These are phyloP conservation scores for Suillus variegatus DNA, from an alignment of 768 basidiomycete genomes.

Conservation along the genomic window DNA sequence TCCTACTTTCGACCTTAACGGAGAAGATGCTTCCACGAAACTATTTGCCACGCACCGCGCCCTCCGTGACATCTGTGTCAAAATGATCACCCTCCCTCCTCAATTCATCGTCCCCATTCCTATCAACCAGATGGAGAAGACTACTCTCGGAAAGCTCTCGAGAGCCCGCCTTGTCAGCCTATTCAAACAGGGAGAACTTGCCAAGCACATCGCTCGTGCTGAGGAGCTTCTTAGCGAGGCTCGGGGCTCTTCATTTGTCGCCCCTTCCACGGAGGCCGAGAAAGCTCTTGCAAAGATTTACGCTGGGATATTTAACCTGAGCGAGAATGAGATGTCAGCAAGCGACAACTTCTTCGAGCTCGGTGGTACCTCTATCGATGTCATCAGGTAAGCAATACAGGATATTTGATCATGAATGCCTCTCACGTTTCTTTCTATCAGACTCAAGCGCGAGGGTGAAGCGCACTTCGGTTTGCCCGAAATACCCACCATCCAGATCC, in stretches of 20 bases:
- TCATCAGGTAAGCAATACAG: constrained; percentile 19
- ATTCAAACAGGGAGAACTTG: constrained; percentile 35
- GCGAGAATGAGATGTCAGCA: constrained; percentile 22
- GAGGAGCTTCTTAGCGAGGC: constrained; percentile 20
- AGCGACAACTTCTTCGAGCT: constrained; percentile 40
- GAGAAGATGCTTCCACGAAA: constrained; percentile 19
- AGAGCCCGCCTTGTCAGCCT: constrained; percentile 32
- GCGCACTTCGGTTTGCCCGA: constrained; percentile 25
- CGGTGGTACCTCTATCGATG: constrained; percentile 40
- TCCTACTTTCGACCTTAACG: constrained; percentile 23
- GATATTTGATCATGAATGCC: background rate
- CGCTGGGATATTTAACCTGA: constrained; percentile 28
- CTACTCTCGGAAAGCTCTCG: constrained; percentile 44
- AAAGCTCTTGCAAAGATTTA: constrained; percentile 27
- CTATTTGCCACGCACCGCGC: constrained; percentile 27
- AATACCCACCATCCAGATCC: constrained; percentile 37
- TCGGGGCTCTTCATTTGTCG: constrained; percentile 21
- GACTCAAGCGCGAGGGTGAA: constrained; percentile 26
- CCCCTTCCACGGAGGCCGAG: constrained; percentile 24
- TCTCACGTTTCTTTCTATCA: background rate
- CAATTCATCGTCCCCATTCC: constrained; percentile 42
- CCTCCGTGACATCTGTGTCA: constrained; percentile 29
- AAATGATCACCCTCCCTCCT: constrained; percentile 35
- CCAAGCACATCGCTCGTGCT: constrained; percentile 24
- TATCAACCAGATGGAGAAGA: constrained; percentile 38